Evolutionary conservation across 1,139 yeast genomes (phyloP).

Genomic region (Groenewaldozyma sp.): DNA sequence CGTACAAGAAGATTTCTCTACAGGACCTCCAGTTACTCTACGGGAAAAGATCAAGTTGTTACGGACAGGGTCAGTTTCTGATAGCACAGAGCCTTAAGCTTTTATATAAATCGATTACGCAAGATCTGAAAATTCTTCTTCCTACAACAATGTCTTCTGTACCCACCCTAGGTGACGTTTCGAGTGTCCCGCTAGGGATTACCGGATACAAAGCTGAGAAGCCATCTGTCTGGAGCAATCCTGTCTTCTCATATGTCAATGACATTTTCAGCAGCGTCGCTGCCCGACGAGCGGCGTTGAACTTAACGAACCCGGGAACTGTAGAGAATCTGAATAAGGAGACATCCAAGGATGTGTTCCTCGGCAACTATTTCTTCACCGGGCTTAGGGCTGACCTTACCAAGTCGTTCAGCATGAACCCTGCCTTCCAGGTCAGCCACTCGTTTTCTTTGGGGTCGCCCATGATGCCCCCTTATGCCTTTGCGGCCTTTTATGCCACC

Average conservation of each 20-base stretch:
- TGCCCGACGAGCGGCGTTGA: conserved; percentile 73
- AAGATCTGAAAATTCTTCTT: neutral
- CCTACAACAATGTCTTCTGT: conserved; percentile 12
- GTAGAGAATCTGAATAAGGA: conserved; percentile 88
- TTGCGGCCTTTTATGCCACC: conserved; percentile 82
- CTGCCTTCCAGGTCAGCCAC: conserved; percentile 96
- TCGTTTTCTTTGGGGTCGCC: conserved; percentile 85
- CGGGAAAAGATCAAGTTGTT: conserved; percentile 25
- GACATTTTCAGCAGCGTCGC: conserved; percentile 63
- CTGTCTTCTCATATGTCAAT: conserved; percentile 71
- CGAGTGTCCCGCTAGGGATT: conserved; percentile 9
- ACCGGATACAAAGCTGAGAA: conserved; percentile 3
- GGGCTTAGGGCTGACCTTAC: conserved; percentile 96
- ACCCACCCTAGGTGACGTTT: conserved; percentile 21
- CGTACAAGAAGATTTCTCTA: conserved; percentile 12
- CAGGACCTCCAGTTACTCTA: conserved; percentile 25
- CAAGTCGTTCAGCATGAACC: conserved; percentile 84
- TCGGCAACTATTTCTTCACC: conserved; percentile 83
- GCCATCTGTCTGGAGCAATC: conserved; percentile 64
- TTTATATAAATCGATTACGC: neutral
- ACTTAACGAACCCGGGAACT: conserved; percentile 87
- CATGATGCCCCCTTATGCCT: conserved; percentile 83
- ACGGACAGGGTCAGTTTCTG: conserved; percentile 23
- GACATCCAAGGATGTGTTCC: conserved; percentile 85
- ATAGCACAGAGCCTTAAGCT: conserved; percentile 3